Evolutionary conservation across 2,329 filamentous ascomycete genomes (phyloP).

Genomic region (Beauveria rudraprayagi): DNA sequence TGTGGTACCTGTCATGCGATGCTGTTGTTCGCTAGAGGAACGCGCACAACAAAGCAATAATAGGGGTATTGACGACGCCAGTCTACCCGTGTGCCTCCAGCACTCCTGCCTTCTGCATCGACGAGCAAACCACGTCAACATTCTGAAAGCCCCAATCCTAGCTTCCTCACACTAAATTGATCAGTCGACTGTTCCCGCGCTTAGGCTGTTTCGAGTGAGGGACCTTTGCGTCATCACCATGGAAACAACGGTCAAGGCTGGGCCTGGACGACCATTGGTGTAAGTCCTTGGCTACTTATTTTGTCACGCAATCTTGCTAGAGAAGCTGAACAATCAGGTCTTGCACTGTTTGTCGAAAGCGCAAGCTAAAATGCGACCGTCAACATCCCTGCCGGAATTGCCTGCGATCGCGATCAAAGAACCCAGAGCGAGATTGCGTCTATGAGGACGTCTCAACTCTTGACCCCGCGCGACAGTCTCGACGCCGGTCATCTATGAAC

Average conservation of each 20-base stretch:
- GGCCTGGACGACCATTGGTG: not conserved
- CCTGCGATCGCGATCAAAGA: slow-evolving; percentile 23
- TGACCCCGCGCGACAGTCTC: not conserved
- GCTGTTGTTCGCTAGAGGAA: no score
- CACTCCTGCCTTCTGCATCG: no score
- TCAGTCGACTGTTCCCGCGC: no score
- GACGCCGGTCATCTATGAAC: not conserved
- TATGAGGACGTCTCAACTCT: slow-evolving; percentile 18
- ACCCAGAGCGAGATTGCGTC: slow-evolving; percentile 20
- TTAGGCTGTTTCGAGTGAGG: no score
- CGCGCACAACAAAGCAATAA: no score
- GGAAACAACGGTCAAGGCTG: not conserved
- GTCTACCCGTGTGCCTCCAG: no score
- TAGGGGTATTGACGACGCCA: no score
- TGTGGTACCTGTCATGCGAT: no score
- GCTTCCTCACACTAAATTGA: no score
- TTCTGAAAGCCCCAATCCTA: no score
- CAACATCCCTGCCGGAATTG: slow-evolving; percentile 34
- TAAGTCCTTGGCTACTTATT: not conserved
- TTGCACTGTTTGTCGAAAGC: slow-evolving; percentile 32
- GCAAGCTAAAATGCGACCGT: slow-evolving; percentile 35
- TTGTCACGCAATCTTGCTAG: not conserved
- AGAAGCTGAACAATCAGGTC: slow-evolving; percentile 20
- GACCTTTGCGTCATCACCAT: not conserved
- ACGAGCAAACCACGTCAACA: no score